Base-by-base conservation (phyloP, 1,139 yeast species). In the Taiozyma sp. region DNA sequence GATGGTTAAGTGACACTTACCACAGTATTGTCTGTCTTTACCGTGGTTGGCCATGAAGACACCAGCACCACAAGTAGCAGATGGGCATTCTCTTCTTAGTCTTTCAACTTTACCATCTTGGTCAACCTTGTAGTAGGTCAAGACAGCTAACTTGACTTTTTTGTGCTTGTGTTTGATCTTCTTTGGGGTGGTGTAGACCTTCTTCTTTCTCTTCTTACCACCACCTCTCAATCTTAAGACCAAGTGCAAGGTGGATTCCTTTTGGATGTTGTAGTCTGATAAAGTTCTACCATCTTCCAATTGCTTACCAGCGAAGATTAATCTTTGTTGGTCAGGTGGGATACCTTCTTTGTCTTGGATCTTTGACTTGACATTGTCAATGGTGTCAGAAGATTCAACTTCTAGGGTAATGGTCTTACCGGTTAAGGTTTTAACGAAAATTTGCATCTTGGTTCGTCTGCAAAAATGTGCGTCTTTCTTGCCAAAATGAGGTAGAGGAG, bases 171-270 rank as follows among this genome's bases (percentile, higher is more conserved):
- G 98, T 82, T 81, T 89, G 81, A 93, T 88, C 88, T 91, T 93
- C 93, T 93, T 93, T 84, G 99, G 99, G 75, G 99, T 93, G 83
- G 98, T 91, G 93, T 93, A 95, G 75, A 90, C 97, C 96, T 95
- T 95, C 91, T 90, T 90, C 90, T 88, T 89, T 88, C 96, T 91
- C 90, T 93, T 93, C 88, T 93, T 93, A 88, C 97, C 98, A 83
- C 96, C 96, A 87, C 98, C 98, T 85, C 98, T 88, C 77, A 93
- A 88, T 85, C 98, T 90, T 64, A 93, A 81, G 72, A 93, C 98
- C 78, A 93, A 85, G 80, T 93, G 97, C 65, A 93, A 78, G 66
- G 98, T 93, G 63, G 98, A 91, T 83, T 93, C 99, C 89, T 93
- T 91, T 83, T 91, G 97, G 82, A 93, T 93, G 95, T 91, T 91